Evolutionary conservation across 306 rosid species (phyloP).

Genomic region (Quercus aquifolioides): DNA sequence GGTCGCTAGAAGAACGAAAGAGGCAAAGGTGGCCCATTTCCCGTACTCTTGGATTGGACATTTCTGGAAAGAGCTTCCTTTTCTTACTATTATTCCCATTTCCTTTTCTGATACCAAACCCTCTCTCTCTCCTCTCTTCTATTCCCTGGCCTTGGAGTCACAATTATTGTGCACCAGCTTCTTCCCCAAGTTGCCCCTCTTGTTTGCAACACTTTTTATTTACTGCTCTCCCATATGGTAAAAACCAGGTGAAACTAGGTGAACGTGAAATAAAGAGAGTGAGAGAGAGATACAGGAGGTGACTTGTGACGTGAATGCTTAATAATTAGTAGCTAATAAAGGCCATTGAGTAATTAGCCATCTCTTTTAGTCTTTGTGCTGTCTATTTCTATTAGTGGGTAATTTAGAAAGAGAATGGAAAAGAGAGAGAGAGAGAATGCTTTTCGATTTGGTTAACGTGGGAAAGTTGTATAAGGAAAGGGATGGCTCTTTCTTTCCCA

Average conservation of each 20-base stretch:
- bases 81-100: conserved; percentile 58
- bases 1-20: conserved; percentile 52
- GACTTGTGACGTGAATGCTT: conserved; percentile 32
- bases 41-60: conserved; percentile 96
- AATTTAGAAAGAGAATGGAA: conserved; percentile 14
- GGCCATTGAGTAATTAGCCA: conserved; percentile 48
- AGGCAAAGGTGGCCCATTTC: conserved; percentile 85
- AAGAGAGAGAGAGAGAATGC: conserved; percentile 19
- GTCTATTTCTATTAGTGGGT: conserved; percentile 70
- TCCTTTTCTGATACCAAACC: conserved; percentile 48
- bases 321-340: conserved; percentile 33
- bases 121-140: background rate
- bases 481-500: conserved; percentile 49
- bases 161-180: background rate
- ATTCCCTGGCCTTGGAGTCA: background rate
- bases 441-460: conserved; percentile 99
- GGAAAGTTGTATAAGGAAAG: conserved; percentile 79
- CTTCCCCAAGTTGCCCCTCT: conserved; percentile 38
- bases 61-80: conserved; percentile 69
- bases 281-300: conserved; percentile 5
- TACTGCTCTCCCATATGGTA: conserved; percentile 33
- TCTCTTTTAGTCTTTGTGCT: conserved; percentile 44
- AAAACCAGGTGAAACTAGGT: conserved; percentile 24
- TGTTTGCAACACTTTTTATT: background rate
- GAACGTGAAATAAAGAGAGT: background rate